phyloP scores from a whole-genome alignment of 805 yeast species.

The Sugiyamaella lignohabitans region DNA sequence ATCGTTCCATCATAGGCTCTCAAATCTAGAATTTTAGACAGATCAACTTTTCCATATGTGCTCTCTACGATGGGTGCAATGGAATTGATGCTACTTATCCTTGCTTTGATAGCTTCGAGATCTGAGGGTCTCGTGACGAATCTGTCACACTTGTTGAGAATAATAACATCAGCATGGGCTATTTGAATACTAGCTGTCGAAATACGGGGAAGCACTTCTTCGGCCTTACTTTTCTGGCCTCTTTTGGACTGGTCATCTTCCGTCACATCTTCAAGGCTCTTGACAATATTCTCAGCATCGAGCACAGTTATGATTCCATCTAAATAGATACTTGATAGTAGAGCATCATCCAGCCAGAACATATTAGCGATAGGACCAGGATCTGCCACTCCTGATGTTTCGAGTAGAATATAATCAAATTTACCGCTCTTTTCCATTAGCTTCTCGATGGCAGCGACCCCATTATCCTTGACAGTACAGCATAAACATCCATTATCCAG shows the following conservation, averaged over 20 bases:
- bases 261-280: conserved; percentile 56
- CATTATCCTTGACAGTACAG: conserved; percentile 92
- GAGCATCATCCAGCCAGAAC: conserved; percentile 96
- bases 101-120: conserved; percentile 32
- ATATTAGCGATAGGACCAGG: conserved; percentile 95
- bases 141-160: conserved; percentile 73
- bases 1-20: conserved; percentile 59
- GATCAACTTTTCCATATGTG: conserved; percentile 65
- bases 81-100: conserved; percentile 53
- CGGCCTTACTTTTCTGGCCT: conserved; percentile 31
- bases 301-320: conserved; percentile 90
- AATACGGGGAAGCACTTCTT: conserved; percentile 21
- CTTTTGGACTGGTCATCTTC: conserved; percentile 20
- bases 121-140: conserved; percentile 24
- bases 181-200: conserved; percentile 87
- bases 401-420: conserved; percentile 86
- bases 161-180: conserved; percentile 78
- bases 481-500: conserved; percentile 95
- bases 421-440: conserved; percentile 63
- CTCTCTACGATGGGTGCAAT: conserved; percentile 64
- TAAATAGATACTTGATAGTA: conserved; percentile 74
- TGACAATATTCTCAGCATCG: conserved; percentile 55
- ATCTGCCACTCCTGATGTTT: conserved; percentile 95
- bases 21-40: conserved; percentile 62
- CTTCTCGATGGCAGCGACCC: conserved; percentile 89